Base-by-base conservation (phyloP, 805 yeast species). In the Candida pini region DNA sequence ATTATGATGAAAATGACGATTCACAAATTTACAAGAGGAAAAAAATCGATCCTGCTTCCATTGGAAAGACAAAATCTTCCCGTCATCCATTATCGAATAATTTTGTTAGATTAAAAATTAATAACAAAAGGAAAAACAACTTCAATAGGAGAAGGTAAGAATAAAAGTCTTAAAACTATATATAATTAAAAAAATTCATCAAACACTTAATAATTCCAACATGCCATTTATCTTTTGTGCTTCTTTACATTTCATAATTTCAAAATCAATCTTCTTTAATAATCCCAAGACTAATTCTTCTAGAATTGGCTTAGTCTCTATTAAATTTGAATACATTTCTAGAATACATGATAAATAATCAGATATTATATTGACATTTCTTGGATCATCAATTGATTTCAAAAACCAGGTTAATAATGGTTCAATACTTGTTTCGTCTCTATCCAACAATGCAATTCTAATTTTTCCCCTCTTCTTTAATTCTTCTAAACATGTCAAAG, bases 181-280 rank as follows among this genome's bases (percentile, higher is more conserved):
- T 28, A 35, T 23, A 24, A n/a, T 18, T 16, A 28, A 6, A 22
- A 22, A 22, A 22, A 22, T 22, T 22, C 8, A 22, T 62, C 71
- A 41, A 62, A 53, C 72, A 33, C 88, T 80, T 49, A 90, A 68
- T 47, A 92, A 61, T 60, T 87, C 94, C 49, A 92, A 66, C 97
- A 92, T 92, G 35, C 98, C 98, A 50, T 83, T 87, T 28, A 92
- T 77, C 55, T 78, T 81, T 56, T 81, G 83, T 6, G 97, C 95
- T 54, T 89, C 96, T 54, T 76, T 76, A 28, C 96, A 84, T 52
- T 82, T 79, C 37, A 70, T 72, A 17, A 88, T 75, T 60, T 90
- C 97, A 22, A 63, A 54, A 37, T 71, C 73, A 18, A 90, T 68
- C 49, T 75, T 76, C 53, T 71, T 72, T 47, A 70, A 68, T 43